Conservation (phyloP, 805 yeast genomes). For the Hanseniaspora valbyensis region DNA sequence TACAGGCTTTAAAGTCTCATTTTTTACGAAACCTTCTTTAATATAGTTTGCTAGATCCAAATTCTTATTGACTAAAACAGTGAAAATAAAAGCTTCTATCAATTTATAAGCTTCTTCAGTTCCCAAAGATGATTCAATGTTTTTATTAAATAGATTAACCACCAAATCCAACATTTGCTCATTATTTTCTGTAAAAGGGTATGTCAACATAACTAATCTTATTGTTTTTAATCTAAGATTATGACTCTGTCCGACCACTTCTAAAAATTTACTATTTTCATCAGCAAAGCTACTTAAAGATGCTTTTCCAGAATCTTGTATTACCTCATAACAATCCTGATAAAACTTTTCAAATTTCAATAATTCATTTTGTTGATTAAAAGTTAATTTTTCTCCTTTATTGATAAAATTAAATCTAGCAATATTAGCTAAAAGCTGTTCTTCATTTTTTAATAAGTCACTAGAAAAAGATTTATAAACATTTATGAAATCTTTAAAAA, state of each 20-base stretch:
- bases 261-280: background rate
- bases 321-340: background rate
- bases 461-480: background rate
- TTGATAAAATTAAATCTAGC: background rate
- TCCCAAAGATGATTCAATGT: background rate
- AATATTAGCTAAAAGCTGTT: background rate
- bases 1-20: background rate
- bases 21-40: conserved; percentile 7
- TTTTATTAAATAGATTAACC: conserved; percentile 1
- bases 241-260: too few relatives aligned
- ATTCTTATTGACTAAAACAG: conserved; percentile 2
- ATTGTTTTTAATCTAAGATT: background rate
- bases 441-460: background rate
- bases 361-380: background rate
- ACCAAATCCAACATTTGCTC: background rate
- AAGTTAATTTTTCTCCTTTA: background rate
- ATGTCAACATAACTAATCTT: conserved; percentile 2
- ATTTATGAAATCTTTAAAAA: background rate
- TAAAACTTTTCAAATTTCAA: background rate
- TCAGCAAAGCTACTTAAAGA: background rate
- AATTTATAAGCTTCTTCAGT: background rate
- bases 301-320: background rate
- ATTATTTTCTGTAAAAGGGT: background rate
- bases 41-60: conserved; percentile 12
- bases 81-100: conserved; percentile 2